Evolutionary conservation across 2,329 filamentous ascomycete species (phyloP).

Genomic region (Arachnopeziza araneosa): DNA sequence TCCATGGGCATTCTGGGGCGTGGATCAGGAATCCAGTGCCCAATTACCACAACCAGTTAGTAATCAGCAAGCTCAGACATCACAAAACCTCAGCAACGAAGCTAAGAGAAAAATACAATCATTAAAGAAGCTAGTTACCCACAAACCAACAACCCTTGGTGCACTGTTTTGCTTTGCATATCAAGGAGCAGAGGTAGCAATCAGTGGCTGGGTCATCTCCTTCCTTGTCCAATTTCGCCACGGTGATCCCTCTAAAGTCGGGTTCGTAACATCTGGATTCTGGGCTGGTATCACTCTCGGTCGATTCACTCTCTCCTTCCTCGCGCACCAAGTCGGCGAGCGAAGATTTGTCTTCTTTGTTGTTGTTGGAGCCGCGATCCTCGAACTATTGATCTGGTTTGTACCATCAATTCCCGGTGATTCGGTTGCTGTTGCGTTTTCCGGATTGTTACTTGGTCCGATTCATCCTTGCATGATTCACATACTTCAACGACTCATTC

Average conservation of each 20-base stretch:
- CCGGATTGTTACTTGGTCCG: constrained; percentile 70
- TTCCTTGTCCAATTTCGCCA: constrained; percentile 69
- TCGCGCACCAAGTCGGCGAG: constrained; percentile 64
- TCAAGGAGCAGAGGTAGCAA: constrained; percentile 74
- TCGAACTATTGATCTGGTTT: constrained; percentile 70
- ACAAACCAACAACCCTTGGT: constrained; percentile 57
- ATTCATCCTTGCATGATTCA: constrained; percentile 67
- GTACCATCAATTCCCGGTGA: constrained; percentile 66
- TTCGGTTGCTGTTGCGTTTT: constrained; percentile 58
- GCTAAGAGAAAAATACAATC: constrained; percentile 25
- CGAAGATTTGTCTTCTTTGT: constrained; percentile 59
- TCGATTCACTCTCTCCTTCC: constrained; percentile 64
- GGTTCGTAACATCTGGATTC: constrained; percentile 69
- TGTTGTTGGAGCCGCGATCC: constrained; percentile 51
- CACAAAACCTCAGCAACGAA: constrained; percentile 24
- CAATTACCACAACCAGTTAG: constrained; percentile 36
- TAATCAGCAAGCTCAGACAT: background rate
- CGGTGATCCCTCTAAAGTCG: constrained; percentile 65
- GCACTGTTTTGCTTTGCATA: constrained; percentile 79
- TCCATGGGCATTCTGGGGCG: constrained; percentile 62
- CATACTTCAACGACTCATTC: constrained; percentile 55
- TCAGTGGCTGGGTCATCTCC: constrained; percentile 79
- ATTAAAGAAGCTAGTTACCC: constrained; percentile 30
- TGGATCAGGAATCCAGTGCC: constrained; percentile 59
- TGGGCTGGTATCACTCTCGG: constrained; percentile 70